Evolutionary conservation across 805 yeast species (phyloP).

Genomic region (Wickerhamomyces xylosicus): DNA sequence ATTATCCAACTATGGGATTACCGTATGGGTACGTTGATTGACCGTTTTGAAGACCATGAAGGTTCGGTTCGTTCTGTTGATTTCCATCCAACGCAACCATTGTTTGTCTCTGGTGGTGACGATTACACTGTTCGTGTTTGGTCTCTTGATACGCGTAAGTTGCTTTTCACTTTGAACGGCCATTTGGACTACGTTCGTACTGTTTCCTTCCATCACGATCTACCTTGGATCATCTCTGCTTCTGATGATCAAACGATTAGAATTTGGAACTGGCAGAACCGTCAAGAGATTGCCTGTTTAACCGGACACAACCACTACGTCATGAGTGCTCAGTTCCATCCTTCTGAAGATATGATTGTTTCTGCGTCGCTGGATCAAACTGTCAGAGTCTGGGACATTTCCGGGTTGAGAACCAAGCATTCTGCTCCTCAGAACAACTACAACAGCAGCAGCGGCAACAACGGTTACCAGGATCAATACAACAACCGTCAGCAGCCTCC

Average conservation of each 20-base stretch:
- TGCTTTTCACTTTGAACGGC: slow-evolving; percentile 84
- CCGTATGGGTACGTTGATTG: slow-evolving; percentile 96
- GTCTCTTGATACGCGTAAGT: slow-evolving; percentile 86
- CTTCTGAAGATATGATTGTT: slow-evolving; percentile 86
- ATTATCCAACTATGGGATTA: slow-evolving; percentile 99
- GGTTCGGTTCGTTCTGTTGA: slow-evolving; percentile 96
- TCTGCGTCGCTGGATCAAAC: slow-evolving; percentile 96
- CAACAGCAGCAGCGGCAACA: slow-evolving; percentile 36
- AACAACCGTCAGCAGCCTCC: slow-evolving; percentile 47
- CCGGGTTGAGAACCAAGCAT: slow-evolving; percentile 89
- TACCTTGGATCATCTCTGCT: slow-evolving; percentile 95
- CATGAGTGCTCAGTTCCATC: slow-evolving; percentile 97
- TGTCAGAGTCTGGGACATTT: slow-evolving; percentile 98
- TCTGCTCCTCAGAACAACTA: slow-evolving; percentile 64
- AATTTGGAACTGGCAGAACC: slow-evolving; percentile 99
- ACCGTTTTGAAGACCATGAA: slow-evolving; percentile 94
- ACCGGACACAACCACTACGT: slow-evolving; percentile 99
- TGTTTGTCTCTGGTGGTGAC: slow-evolving; percentile 96
- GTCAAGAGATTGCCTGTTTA: slow-evolving; percentile 92
- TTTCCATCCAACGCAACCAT: slow-evolving; percentile 97
- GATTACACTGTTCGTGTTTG: slow-evolving; percentile 93
- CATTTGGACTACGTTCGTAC: slow-evolving; percentile 94
- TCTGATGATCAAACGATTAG: slow-evolving; percentile 98
- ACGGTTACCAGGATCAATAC: slow-evolving; percentile 32
- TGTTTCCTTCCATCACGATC: slow-evolving; percentile 86